Evolutionary conservation across 2,329 filamentous ascomycete genomes (phyloP).

Genomic region (Leptosphaerulina australis): DNA sequence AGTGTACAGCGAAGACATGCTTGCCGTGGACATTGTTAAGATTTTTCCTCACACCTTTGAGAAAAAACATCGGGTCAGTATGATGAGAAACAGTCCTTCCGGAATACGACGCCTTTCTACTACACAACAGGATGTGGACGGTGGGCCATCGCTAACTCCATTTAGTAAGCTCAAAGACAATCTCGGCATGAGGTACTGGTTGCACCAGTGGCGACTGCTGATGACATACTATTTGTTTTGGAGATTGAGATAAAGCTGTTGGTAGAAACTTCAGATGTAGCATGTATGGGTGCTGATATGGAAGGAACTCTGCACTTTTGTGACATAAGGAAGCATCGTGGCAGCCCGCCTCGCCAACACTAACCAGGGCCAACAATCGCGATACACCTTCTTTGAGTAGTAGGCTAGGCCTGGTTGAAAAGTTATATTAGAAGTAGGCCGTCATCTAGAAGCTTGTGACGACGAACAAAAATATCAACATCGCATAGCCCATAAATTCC

Average conservation of each 20-base stretch:
- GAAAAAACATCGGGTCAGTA: constrained; percentile 47
- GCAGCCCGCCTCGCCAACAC: too few relatives aligned
- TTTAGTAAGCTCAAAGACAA: constrained; percentile 48
- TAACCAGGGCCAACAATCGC: neutral
- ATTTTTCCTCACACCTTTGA: constrained; percentile 48
- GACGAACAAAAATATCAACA: too few relatives aligned
- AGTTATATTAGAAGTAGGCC: too few relatives aligned
- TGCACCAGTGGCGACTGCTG: constrained; percentile 42
- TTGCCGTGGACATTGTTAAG: constrained; percentile 47
- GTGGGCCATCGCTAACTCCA: constrained; percentile 46
- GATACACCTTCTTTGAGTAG: too few relatives aligned
- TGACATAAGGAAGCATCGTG: constrained; percentile 20
- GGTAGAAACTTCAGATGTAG: neutral
- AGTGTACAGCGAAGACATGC: constrained; percentile 54
- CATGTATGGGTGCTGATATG: neutral
- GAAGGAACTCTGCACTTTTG: neutral
- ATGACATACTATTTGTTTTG: constrained; percentile 29
- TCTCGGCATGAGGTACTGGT: constrained; percentile 51
- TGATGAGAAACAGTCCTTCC: constrained; percentile 48
- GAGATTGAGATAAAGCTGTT: neutral
- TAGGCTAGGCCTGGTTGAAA: too few relatives aligned
- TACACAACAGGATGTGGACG: constrained; percentile 51
- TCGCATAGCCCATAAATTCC: too few relatives aligned
- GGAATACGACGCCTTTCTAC: constrained; percentile 47
- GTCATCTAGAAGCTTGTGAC: too few relatives aligned